Base-by-base conservation (phyloP, 1,284 basidiomycete species). In the Ceratobasidium sp. region DNA sequence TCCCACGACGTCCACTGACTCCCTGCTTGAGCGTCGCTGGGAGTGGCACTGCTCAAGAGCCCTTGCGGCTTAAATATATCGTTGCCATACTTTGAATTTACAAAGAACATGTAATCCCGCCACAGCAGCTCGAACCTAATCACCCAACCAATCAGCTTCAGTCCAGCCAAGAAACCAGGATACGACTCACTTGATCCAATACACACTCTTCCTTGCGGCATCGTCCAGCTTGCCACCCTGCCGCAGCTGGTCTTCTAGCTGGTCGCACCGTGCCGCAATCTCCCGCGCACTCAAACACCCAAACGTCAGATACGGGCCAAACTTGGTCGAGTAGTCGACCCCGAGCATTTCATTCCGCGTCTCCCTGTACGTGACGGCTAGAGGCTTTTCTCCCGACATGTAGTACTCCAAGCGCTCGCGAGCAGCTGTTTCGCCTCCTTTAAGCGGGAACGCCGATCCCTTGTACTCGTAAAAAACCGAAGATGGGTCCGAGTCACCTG, bases 331-430 rank as follows among this genome's bases (percentile, higher is more conserved):
- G 77, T 84, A 86, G 16, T 81, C 82, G 73, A 83, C 81, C 0
- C 85, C 85, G 36, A 85, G 76, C 69, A 86, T 76, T 12, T 84
- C 84, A 76, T 86, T 86, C 25, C 85, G 77, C 4, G 85, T 86
- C 75, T 83, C 80, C 79, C 86, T 86, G 81, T 86, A 86, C 30
- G 76, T 77, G 77, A 79, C 38, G 79, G 79, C 72, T 6, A 54
- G 66, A 14, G 53, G 21, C 9, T 42, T 42, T 44, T 14, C 40
- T 1, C 66, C 66, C 2, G 54, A 44, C 42, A 77, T 60, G 81
- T 82, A 76, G 64, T 82, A 81, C 1, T 82, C 77, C 38, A 84
- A 36, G 18, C 84, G 77, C 12, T 78, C 75, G 5, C 83, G 75
- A 30, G 80, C 83, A 4, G 79, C 64, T 0, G 78, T 76, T 74